Evolutionary conservation across 176 grass and related monocot species (phyloP), one percentile per base, ranked within the genome.

Genomic region (Puya raimondii): DNA sequence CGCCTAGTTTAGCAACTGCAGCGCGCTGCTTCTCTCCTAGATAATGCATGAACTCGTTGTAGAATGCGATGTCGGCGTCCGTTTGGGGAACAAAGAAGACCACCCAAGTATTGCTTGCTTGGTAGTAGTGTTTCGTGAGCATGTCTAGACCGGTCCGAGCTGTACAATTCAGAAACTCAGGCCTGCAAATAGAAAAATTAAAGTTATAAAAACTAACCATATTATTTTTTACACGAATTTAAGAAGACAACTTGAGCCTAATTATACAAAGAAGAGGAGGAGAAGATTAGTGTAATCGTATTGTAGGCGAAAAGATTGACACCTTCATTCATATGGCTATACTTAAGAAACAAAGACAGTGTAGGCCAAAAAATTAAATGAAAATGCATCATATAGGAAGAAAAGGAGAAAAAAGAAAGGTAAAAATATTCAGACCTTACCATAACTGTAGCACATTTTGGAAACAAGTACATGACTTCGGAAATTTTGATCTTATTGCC

Each of bases 41-140:
- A 71, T 93, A 93, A 69, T 90, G 91, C 94, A 99, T 99, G 72
- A 99, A 99, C 50, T 99, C 94, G 81, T 93, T 99, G 74, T 93
- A 99, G 29, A 85, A 86, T 72, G 54, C 21, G 71, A 99, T 93
- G 72, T 99, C 85, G 10, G 75, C 67, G 82, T 99, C 94, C 76
- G 85, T 90, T 85, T 91, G 87, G 29, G 94, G 94, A 73, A 87
- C 94, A 81, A 99, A 91, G 81, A 99, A 99, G 48, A 99, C 89
- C 15, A 99, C 94, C 94, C 94, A 93, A 61, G 84, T 85, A 63
- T 71, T 68, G 53, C 80, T 75, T 68, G 94, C 90, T 81, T 91
- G 89, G 81, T 91, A 88, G 72, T 93, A 93, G 63, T 99, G 94
- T 76, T 87, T 87, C 26, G 94, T 76, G 71, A 99, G 89, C 94